Evolutionary conservation across 1,284 basidiomycete genomes (phyloP).

Genomic region (Cutaneotrichosporon daszewskae): DNA sequence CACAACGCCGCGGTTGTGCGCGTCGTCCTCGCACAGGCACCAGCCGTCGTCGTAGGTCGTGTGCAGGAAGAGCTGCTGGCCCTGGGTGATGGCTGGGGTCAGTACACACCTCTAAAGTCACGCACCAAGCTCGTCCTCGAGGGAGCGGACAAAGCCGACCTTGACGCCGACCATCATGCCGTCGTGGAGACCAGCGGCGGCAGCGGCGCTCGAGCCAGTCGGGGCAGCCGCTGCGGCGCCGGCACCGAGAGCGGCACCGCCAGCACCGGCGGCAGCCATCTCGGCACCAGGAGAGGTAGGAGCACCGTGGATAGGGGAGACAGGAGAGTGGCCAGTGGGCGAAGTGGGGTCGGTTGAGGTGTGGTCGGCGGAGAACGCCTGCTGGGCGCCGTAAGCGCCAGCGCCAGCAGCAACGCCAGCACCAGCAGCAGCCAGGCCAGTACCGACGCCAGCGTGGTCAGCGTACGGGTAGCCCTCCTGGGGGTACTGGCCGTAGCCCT

Average conservation of each 20-base stretch:
- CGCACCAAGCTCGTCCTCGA: slow-evolving; percentile 47
- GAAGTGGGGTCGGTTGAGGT: background rate
- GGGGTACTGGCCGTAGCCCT: slow-evolving; percentile 11
- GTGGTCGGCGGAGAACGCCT: background rate
- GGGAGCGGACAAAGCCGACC: slow-evolving; percentile 42
- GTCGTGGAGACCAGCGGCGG: slow-evolving; percentile 26
- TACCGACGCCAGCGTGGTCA: background rate
- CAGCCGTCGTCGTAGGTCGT: slow-evolving; percentile 47
- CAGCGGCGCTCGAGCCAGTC: slow-evolving; percentile 8
- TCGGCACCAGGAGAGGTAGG: slow-evolving; percentile 1
- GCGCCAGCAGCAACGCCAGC: slow-evolving; percentile 14
- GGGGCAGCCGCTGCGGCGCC: slow-evolving; percentile 3
- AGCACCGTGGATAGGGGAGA: background rate
- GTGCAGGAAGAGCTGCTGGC: slow-evolving; percentile 46
- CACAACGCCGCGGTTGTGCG: slow-evolving; percentile 42
- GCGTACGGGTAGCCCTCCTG: background rate
- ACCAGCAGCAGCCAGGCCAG: slow-evolving; percentile 1
- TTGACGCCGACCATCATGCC: slow-evolving; percentile 42
- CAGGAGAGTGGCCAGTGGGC: background rate
- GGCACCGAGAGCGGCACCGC: slow-evolving; percentile 5
- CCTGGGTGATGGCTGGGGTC: slow-evolving; percentile 38
- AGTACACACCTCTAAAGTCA: slow-evolving; percentile 4
- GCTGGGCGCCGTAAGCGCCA: slow-evolving; percentile 9
- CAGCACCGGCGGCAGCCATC: slow-evolving; percentile 3
- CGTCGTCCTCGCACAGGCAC: slow-evolving; percentile 44